Evolutionary conservation across 2,329 filamentous ascomycete genomes (phyloP), one percentile per base, ranked within the genome.

Genomic region (Microdochium paspali): DNA sequence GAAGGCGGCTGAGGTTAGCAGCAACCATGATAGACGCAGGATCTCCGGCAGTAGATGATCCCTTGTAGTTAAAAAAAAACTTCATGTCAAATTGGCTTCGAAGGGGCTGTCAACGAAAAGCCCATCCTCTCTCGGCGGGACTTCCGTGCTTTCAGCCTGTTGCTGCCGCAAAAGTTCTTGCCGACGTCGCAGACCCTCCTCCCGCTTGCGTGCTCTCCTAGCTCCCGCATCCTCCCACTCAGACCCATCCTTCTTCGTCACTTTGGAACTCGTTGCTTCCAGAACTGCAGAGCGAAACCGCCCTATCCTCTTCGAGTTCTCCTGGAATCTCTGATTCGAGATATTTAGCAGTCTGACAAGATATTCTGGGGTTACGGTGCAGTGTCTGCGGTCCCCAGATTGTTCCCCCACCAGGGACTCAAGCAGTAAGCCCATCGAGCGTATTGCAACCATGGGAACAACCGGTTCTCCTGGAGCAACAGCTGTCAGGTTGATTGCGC

Each of bases 391-490:
- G 13, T 75, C 70, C 4, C 69, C 61, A 7, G 60, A 69, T 51
- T 68, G 63, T 20, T 76, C 63, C 1, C 88, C 91, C 26, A 97
- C 75, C 24, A 96, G 74, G 1, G 86, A 87, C 66, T 95, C 88
- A 51, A 96, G 80, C 1, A 80, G 78, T 2, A 96, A 73, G 0
- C 90, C 90, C 64, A 87, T 86, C 4, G 87, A 90, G 18, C 91
- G 81, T 26, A 97, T 80, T 3, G 86, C 91, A 3, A 96, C 87
- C 63, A 95, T 86, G 2, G 89, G 89, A 18, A 62, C 76, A 4
- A 63, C 55, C 0, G 64, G 52, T 3, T 67, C 63, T 18, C 66
- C 64, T n/a, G n/a, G n/a, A 12, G 63, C 61, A 2, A 56, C 47
- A 2, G 60, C 56, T 1, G 66, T 64, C 44, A 88, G 61, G 58